Base-by-base conservation (phyloP, 345 rosid genomes). In the Iberis pinnata region DNA sequence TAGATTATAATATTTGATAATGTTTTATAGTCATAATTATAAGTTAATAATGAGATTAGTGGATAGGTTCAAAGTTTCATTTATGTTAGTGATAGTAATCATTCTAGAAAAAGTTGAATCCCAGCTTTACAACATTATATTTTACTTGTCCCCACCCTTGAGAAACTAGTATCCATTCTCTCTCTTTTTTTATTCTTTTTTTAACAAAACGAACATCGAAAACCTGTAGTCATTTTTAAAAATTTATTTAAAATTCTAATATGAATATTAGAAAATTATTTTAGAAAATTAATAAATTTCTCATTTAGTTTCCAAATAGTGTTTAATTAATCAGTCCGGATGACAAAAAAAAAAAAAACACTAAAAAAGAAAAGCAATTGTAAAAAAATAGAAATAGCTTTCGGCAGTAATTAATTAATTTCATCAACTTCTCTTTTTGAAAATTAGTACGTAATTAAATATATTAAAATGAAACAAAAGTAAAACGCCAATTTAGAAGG, bases 51-150 rank as follows among this genome's bases (percentile, higher is more conserved):
- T 56, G 52, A 64, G 20, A 64, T 64, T 40, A 48, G 63, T 56
- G 46, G 18, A 46, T 33, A 49, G 40, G 47, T 49, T 57, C 59
- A 14, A 56, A 41, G 51, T 48, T 49, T 26, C 16, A 48, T 29
- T 29, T 19, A 27, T 40, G 44, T 13, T 42, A 48, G 70, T 49
- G 70, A 49, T 25, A 4, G 63, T 56, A 64, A 64, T 56, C 45
- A 64, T 64, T 56, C 36, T 24, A 41, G 46, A 9, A 47, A 64
- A 56, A 64, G 58, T 33, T 49, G 52, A 48, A 64, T 48, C 62
- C 10, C 44, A 47, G 56, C 62, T 56, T 63, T 64, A 29, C 53
- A 37, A 55, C 31, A 29, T 15, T 4, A 14, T 35, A 20, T n/a
- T n/a, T 27, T 26, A 26, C 10, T 39, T 47, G 50, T 46, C 68